These are phyloP conservation scores for Saposhnikovia divaricata DNA, from an alignment of 129 eudicot genomes.

Conservation along the genomic window DNA sequence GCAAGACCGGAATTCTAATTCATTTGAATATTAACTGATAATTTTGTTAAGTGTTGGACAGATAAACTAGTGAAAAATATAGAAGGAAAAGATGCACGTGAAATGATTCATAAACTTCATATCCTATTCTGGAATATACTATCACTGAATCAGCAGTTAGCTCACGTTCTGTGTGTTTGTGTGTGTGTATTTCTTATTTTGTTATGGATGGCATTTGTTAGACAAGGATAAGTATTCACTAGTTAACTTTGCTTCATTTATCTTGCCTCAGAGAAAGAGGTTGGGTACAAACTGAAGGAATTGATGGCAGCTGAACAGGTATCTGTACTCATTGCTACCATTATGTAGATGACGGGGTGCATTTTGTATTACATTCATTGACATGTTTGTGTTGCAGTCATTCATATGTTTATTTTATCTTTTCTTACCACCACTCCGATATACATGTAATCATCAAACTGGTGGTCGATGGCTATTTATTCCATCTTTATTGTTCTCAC, in stretches of 20 bases:
- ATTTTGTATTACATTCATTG: neutral
- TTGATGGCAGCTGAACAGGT: conserved; percentile 67
- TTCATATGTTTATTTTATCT: neutral
- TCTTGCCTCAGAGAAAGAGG: conserved; percentile 47
- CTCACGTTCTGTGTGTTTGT: neutral
- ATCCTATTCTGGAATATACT: neutral
- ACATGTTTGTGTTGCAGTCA: neutral
- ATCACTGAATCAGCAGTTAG: neutral
- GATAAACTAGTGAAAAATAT: neutral
- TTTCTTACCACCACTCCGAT: neutral
- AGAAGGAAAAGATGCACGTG: neutral
- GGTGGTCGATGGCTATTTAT: neutral
- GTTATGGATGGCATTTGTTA: neutral
- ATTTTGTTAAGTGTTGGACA: neutral
- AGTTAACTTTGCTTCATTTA: neutral
- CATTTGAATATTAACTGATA: neutral
- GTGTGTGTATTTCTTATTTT: neutral
- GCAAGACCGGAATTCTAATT: neutral
- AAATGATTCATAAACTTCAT: neutral
- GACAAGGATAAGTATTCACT: neutral
- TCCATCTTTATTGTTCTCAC: neutral
- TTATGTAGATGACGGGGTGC: neutral
- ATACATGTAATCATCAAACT: neutral
- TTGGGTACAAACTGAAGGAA: conserved; percentile 37
- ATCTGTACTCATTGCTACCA: conserved; percentile 2